Conservation (phyloP, 1,284 basidiomycete genomes). For the Sporisorium sorghi region DNA sequence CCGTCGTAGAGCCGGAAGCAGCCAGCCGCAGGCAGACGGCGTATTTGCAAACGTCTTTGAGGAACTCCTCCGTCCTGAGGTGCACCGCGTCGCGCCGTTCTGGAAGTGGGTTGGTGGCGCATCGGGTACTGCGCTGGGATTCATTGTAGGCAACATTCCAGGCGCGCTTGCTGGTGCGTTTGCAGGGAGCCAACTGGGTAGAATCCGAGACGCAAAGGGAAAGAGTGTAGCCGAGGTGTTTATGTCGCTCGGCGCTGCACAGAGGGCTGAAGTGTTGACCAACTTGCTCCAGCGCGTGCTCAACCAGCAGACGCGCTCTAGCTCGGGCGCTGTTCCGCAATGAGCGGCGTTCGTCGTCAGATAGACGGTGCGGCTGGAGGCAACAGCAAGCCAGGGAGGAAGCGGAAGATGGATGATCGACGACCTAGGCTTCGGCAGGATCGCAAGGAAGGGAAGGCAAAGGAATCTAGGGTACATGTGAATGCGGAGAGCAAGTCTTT, state of each 20-base stretch:
- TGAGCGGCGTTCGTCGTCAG: conserved; percentile 3
- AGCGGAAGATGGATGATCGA: conserved; percentile 5
- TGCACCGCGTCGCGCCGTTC: conserved; percentile 55
- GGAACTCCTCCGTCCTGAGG: conserved; percentile 67
- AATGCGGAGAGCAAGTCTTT: conserved; percentile 13
- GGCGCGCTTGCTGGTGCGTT: conserved; percentile 63
- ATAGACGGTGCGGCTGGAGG: no score
- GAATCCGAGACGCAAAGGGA: conserved; percentile 68
- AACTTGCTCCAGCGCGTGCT: conserved; percentile 90
- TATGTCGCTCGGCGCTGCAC: conserved; percentile 78
- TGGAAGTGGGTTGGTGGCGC: conserved; percentile 64
- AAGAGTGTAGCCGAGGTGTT: conserved; percentile 77
- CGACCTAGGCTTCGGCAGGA: no score
- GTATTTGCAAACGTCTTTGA: conserved; percentile 65
- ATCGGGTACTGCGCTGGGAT: conserved; percentile 62
- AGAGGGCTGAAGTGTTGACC: conserved; percentile 86
- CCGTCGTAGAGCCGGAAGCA: conserved; percentile 13
- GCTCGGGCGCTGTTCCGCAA: conserved; percentile 23
- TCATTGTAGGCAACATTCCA: conserved; percentile 61
- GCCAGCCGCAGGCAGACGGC: conserved; percentile 57
- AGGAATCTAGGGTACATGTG: neutral
- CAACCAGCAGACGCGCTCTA: conserved; percentile 27
- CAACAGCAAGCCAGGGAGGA: no score
- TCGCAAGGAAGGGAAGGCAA: neutral
- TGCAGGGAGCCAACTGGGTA: conserved; percentile 63